Conservation (phyloP, 441 rosid species). For the Erodium moschatum region DNA sequence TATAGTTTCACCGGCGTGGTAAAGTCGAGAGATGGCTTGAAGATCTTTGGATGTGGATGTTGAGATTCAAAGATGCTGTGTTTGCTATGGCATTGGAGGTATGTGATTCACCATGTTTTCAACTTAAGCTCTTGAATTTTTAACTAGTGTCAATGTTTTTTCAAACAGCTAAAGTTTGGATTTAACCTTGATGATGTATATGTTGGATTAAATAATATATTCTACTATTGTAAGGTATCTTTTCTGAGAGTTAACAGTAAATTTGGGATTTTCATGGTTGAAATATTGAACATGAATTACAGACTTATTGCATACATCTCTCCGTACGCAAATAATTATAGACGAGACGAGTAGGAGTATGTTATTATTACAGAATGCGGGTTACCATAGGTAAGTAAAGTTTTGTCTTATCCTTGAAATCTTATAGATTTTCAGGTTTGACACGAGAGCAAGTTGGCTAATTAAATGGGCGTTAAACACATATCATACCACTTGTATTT, state of each 20-base stretch:
- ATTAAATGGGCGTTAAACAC: background rate
- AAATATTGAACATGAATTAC: background rate
- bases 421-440: background rate
- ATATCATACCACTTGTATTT: background rate
- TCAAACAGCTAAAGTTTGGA: background rate
- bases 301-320: background rate
- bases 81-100: slow-evolving; percentile 70
- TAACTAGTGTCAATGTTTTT: background rate
- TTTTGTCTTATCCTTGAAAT: background rate
- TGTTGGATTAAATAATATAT: background rate
- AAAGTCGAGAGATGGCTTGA: slow-evolving; percentile 75
- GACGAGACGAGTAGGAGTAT: background rate
- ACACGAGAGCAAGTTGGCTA: background rate
- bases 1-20: slow-evolving; percentile 55
- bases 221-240: background rate
- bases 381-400: background rate
- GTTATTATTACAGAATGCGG: background rate
- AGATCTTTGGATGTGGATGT: slow-evolving; percentile 85
- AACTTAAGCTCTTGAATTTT: slow-evolving; percentile 14
- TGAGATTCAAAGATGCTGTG: slow-evolving; percentile 69
- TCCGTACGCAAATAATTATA: background rate
- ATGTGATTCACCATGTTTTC: slow-evolving; percentile 15
- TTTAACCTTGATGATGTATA: background rate
- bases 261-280: background rate
- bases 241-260: background rate